Conservation (phyloP, 2,329 filamentous ascomycete genomes). For the Microsporum canis region DNA sequence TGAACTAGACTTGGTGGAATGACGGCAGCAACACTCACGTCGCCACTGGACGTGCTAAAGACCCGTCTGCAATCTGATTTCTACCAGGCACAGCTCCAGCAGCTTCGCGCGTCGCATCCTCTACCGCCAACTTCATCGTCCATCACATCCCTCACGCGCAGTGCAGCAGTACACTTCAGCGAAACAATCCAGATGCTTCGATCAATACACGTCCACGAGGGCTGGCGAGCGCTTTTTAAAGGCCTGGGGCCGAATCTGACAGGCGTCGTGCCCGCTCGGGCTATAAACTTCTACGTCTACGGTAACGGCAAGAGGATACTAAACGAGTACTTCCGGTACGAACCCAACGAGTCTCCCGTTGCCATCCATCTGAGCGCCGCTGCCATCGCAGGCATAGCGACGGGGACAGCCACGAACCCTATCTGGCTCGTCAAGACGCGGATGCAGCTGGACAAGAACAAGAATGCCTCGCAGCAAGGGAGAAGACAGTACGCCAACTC, state of each 20-base stretch:
- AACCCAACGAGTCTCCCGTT: conserved; percentile 41
- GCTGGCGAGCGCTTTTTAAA: conserved; percentile 81
- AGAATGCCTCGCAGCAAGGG: conserved; percentile 27
- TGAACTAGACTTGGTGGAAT: conserved; percentile 65
- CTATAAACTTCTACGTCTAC: conserved; percentile 91
- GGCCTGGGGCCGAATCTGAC: conserved; percentile 82
- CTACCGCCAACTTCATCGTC: conserved; percentile 24
- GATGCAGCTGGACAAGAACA: conserved; percentile 75
- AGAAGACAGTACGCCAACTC: conserved; percentile 73
- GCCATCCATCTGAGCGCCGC: conserved; percentile 71
- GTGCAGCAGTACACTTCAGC: conserved; percentile 47
- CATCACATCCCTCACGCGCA: conserved; percentile 27
- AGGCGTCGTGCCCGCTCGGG: conserved; percentile 76
- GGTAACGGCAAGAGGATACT: conserved; percentile 82
- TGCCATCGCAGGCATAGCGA: conserved; percentile 67
- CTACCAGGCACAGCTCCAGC: conserved; percentile 66
- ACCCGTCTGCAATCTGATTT: conserved; percentile 90
- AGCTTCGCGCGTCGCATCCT: conserved; percentile 10
- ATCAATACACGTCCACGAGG: conserved; percentile 69
- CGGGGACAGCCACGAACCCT: conserved; percentile 83
- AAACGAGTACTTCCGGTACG: conserved; percentile 49
- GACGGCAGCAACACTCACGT: conserved; percentile 84
- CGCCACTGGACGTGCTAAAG: conserved; percentile 86
- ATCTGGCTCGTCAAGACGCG: conserved; percentile 96
- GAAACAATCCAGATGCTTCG: conserved; percentile 81